Percentiles rank a stretch among this genome's conserved stretches.
Evolutionary conservation across 352 stramenopile genomes (phyloP).

Genomic region (Phytophthora lateralis): DNA sequence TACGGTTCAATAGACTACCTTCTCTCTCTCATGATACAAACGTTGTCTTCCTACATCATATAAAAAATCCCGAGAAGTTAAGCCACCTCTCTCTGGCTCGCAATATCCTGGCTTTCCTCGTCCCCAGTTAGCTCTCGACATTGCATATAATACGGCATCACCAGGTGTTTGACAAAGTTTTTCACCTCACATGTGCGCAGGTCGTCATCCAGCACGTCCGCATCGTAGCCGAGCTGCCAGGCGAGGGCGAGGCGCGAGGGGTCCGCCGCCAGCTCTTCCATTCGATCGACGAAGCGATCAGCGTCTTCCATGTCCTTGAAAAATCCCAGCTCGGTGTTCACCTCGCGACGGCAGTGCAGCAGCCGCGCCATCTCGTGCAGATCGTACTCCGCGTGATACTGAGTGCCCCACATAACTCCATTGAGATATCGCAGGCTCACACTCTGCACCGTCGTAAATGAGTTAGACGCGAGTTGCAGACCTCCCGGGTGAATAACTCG

Average conservation of each 20-base stretch:
- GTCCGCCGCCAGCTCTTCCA: slow-evolving; percentile 64
- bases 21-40: no score
- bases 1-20: no score
- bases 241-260: slow-evolving; percentile 58
- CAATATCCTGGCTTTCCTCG: slow-evolving; percentile 17
- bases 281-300: slow-evolving; percentile 52
- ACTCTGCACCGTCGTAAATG: slow-evolving; percentile 65
- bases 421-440: slow-evolving; percentile 59
- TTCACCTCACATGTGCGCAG: slow-evolving; percentile 69
- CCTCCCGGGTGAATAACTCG: slow-evolving; percentile 58
- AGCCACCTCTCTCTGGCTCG: slow-evolving; percentile 31
- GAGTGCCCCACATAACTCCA: slow-evolving; percentile 78
- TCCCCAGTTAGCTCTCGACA: slow-evolving; percentile 10
- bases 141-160: slow-evolving; percentile 61
- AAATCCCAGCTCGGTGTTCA: slow-evolving; percentile 67
- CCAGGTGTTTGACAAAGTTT: slow-evolving; percentile 78
- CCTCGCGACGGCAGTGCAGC: slow-evolving; percentile 65
- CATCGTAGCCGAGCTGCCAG: slow-evolving; percentile 68
- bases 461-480: slow-evolving; percentile 59
- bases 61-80: slow-evolving; percentile 5
- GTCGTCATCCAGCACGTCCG: slow-evolving; percentile 71
- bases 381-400: slow-evolving; percentile 85
- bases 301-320: slow-evolving; percentile 57
- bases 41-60: neutral
- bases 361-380: slow-evolving; percentile 79